Evolutionary conservation across 2,329 filamentous ascomycete species (phyloP).

Genomic region (Parafenestella ontariensis): DNA sequence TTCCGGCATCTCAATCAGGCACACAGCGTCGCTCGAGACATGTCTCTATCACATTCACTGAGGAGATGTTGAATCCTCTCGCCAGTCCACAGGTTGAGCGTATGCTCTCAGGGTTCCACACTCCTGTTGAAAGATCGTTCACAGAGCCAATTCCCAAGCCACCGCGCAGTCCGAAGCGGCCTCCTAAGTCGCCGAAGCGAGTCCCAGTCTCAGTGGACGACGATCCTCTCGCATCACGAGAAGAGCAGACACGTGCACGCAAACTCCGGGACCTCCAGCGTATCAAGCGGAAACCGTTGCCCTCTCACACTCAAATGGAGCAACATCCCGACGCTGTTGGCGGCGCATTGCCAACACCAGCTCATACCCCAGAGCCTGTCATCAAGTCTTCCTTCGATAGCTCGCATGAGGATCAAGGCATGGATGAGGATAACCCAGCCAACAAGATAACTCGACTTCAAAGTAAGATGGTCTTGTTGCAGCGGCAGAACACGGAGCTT

Average conservation of each 20-base stretch:
- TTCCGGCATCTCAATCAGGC: slow-evolving; percentile 8
- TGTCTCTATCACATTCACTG: slow-evolving; percentile 30
- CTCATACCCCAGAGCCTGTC: slow-evolving; percentile 22
- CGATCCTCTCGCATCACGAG: slow-evolving; percentile 31
- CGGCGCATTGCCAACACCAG: slow-evolving; percentile 21
- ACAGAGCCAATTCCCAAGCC: slow-evolving; percentile 18
- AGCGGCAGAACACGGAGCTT: slow-evolving; percentile 35
- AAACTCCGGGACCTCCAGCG: slow-evolving; percentile 37
- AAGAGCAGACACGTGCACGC: slow-evolving; percentile 30
- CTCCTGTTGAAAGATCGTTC: slow-evolving; percentile 15
- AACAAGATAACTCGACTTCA: slow-evolving; percentile 27
- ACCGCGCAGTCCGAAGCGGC: slow-evolving; percentile 21
- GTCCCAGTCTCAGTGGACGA: slow-evolving; percentile 23
- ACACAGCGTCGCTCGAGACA: slow-evolving; percentile 19
- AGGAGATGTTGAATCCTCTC: slow-evolving; percentile 38
- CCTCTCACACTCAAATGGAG: slow-evolving; percentile 6
- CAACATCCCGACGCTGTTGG: slow-evolving; percentile 10
- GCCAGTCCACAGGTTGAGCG: slow-evolving; percentile 25
- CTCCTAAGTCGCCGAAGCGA: slow-evolving; percentile 19
- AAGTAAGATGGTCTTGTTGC: slow-evolving; percentile 25
- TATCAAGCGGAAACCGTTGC: slow-evolving; percentile 26
- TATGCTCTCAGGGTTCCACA: slow-evolving; percentile 18
- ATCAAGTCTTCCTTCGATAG: slow-evolving; percentile 3
- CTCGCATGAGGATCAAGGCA: slow-evolving; percentile 12
- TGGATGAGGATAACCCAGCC: slow-evolving; percentile 8